A percentile compares a stretch with the other conserved stretches of the same genome.
Evolutionary conservation across 1,284 basidiomycete species (phyloP).

Genomic region (Marasmius fiardii): DNA sequence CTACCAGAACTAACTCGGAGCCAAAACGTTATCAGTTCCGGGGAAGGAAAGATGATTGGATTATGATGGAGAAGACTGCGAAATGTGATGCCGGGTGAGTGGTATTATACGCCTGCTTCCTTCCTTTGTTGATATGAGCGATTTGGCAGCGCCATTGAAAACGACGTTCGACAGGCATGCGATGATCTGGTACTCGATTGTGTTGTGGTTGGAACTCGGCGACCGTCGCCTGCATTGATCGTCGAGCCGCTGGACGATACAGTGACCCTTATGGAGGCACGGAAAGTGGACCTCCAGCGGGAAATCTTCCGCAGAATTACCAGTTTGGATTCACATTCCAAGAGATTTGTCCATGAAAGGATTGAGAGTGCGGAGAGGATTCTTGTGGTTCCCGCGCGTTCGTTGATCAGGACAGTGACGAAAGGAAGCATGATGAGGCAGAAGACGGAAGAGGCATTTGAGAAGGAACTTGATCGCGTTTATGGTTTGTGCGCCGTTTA

Average conservation of each 20-base stretch:
- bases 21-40: no score
- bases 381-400: not conserved
- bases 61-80: no score
- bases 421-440: not conserved
- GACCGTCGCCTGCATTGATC: slow-evolving; percentile 61
- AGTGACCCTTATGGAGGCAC: not conserved
- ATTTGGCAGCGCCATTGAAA: slow-evolving; percentile 69
- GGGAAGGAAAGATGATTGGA: no score
- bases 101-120: no score
- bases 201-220: slow-evolving; percentile 60
- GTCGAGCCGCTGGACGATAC: slow-evolving; percentile 42
- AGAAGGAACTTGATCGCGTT: not conserved
- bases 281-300: not conserved
- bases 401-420: not conserved
- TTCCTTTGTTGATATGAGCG: no score
- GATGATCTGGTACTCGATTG: slow-evolving; percentile 53
- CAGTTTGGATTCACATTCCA: not conserved
- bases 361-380: not conserved
- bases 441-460: not conserved
- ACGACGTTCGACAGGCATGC: slow-evolving; percentile 55
- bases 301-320: not conserved
- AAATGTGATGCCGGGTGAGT: no score
- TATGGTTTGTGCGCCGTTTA: not conserved
- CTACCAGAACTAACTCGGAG: no score
- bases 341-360: not conserved